Base-by-base conservation (phyloP, 2,329 filamentous ascomycete species). In the Fusarium fujikuroi region DNA sequence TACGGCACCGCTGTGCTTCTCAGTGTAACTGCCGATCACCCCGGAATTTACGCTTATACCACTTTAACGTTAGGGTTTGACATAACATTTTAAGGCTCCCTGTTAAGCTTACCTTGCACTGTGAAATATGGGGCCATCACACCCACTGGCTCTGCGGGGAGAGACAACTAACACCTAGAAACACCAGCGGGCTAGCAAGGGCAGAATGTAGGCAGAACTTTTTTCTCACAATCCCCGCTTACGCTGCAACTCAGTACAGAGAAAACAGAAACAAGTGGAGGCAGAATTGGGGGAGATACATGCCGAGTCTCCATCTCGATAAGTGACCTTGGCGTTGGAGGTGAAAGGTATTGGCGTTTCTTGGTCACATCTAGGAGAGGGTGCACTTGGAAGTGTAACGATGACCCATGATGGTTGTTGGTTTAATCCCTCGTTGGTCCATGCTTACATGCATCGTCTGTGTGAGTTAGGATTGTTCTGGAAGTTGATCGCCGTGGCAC, bases 71-170 rank as follows among this genome's bases (percentile, higher is more conserved):
- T 69, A 70, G 66, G 53, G 60, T 70, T 70, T 61, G 21, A 1
- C 18, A 49, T 59, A 49, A 47, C 18, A 47, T 58, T 58, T 58
- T 56, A 66, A 70, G 42, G 42, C 67, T 70, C 66, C 25, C 34
- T 46, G 39, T 70, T 69, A 70, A 70, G 66, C 66, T 69, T 69
- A 69, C 52, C 59, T 69, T 69, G 69, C 47, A 59, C 52, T 69
- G 59, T 43, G 43, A 69, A 69, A 65, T 59, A 70, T 47, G 66
- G 66, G 66, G 43, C 43, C 37, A 28, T 32, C 34, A 15, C 66
- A 50, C 57, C 40, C 40, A 43, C 25, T 23, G 37, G 3, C 15
- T 21, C 36, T 60, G 23, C 30, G 43, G 39, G 44, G 37, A 21
- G 60, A 53, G 39, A 50, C n/a, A 61, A 61, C 58, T n/a, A 40